Conservation (phyloP, 768 basidiomycete species). For the Megacollybia marginata region DNA sequence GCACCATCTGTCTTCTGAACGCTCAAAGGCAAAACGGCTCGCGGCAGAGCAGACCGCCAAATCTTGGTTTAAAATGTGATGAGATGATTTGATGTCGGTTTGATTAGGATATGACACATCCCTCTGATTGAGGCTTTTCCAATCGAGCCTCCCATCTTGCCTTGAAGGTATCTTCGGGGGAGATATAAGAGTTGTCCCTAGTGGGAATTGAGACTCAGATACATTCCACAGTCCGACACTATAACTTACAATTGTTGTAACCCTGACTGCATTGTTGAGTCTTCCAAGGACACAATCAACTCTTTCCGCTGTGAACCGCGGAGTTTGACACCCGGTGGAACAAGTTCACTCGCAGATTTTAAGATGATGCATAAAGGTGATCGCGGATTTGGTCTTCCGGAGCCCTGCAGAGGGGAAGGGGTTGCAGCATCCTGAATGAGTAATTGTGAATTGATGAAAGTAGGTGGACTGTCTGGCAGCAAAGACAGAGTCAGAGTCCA, state of each 20-base stretch:
- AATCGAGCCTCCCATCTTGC: background rate
- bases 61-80: slow-evolving; percentile 55
- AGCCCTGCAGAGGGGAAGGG: background rate
- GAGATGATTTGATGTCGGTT: background rate
- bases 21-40: slow-evolving; percentile 48
- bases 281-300: background rate
- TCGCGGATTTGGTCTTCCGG: background rate
- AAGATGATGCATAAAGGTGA: background rate
- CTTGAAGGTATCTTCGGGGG: background rate
- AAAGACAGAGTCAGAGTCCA: background rate
- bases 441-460: background rate
- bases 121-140: background rate
- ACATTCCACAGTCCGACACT: background rate
- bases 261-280: background rate
- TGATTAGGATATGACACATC: background rate
- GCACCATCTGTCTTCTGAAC: background rate
- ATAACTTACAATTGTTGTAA: background rate
- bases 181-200: background rate
- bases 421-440: background rate
- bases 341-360: background rate
- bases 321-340: background rate
- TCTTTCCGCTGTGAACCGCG: background rate
- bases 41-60: slow-evolving; percentile 59
- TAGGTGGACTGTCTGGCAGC: background rate
- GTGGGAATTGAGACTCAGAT: background rate